A percentile compares a stretch with the other conserved stretches of the same genome.
These are phyloP conservation scores for Spergularia marina DNA, from an alignment of 148 eudicot species.

Conservation along the genomic window DNA sequence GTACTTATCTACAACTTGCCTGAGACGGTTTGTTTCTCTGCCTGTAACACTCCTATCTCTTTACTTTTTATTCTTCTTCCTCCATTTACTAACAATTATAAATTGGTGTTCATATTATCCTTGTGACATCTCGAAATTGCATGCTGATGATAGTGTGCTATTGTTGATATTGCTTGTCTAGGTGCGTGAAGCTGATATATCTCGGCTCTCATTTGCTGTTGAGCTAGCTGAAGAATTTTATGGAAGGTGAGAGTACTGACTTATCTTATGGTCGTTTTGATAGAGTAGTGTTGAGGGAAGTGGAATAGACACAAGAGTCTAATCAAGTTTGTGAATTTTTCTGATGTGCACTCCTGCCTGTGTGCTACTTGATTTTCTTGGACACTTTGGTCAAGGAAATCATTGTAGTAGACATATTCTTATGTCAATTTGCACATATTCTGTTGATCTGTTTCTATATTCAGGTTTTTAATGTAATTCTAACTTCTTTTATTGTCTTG, in stretches of 20 bases:
- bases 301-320: too few relatives aligned
- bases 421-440: too few relatives aligned
- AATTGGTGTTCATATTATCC: neutral
- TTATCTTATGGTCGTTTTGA: neutral
- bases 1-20: conserved; percentile 95
- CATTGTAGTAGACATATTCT: too few relatives aligned
- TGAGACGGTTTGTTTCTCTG: conserved; percentile 81
- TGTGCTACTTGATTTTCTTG: neutral
- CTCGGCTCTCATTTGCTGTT: conserved; percentile 92
- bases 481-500: conserved; percentile 32
- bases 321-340: neutral
- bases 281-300: neutral
- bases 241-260: conserved; percentile 58
- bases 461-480: conserved; percentile 11
- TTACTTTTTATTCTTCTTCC: conserved; percentile 1
- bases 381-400: too few relatives aligned
- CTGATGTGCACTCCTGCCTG: neutral
- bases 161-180: conserved; percentile 22
- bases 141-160: neutral
- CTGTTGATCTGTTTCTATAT: too few relatives aligned
- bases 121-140: neutral
- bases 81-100: neutral
- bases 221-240: conserved; percentile 99
- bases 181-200: conserved; percentile 98
- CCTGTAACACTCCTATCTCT: conserved; percentile 29